Percentiles rank a stretch among this genome's conserved stretches.
These are phyloP conservation scores for Ophiostoma novo-ulmi DNA, from an alignment of 2,329 filamentous ascomycete genomes.

Conservation along the genomic window DNA sequence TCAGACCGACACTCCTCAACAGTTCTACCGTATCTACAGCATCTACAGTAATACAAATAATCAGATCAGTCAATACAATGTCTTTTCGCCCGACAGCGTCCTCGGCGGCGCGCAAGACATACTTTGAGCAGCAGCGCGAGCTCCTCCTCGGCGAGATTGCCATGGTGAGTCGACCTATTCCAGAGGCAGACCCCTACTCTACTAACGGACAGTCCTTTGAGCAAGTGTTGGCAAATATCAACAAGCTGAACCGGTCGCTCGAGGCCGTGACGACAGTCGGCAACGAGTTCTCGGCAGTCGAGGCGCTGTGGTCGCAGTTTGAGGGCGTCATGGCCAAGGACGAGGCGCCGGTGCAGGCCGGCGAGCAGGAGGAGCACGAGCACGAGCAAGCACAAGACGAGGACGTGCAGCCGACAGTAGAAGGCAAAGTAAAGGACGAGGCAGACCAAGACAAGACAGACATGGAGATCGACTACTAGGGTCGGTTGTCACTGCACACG, in stretches of 20 bases:
- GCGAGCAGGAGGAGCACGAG: not conserved
- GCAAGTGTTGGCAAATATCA: conserved; percentile 90
- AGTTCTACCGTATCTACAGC: not conserved
- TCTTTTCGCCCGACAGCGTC: conserved; percentile 33
- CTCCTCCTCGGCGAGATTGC: conserved; percentile 67
- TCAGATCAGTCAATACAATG: not conserved
- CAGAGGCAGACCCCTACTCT: not conserved
- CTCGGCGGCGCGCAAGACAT: conserved; percentile 47
- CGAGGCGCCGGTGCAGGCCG: conserved; percentile 30
- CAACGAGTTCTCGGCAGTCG: conserved; percentile 95
- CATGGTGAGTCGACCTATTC: conserved; percentile 43
- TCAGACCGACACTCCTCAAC: not conserved
- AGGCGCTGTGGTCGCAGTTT: conserved; percentile 95
- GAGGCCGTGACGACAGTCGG: conserved; percentile 91
- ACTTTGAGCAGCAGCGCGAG: conserved; percentile 73
- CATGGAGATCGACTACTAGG: conserved; percentile 7
- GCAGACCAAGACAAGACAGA: conserved; percentile 15
- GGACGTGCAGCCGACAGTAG: not conserved
- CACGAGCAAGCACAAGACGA: conserved; percentile 4
- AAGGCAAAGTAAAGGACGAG: not conserved
- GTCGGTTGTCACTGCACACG: not conserved
- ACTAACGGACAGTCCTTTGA: conserved; percentile 58
- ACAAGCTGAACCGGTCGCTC: conserved; percentile 85
- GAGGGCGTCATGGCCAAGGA: conserved; percentile 85
- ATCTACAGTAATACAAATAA: not conserved